These are phyloP conservation scores for Glomus cerebriforme DNA, from an alignment of 192 early-diverging fungal genomes.

Conservation along the genomic window DNA sequence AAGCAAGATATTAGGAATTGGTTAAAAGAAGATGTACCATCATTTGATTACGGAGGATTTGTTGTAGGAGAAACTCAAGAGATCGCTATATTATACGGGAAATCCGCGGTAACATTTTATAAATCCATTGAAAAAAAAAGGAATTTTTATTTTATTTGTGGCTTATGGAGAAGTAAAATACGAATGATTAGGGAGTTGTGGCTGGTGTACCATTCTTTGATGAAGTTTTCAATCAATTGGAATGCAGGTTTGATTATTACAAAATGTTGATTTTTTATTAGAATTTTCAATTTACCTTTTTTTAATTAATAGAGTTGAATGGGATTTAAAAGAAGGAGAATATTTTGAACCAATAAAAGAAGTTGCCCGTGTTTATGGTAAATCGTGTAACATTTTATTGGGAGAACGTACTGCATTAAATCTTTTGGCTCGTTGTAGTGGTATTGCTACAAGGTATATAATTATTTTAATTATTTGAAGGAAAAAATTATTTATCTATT, in stretches of 20 bases:
- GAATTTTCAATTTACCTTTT: not conserved
- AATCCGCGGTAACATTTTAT: constrained; percentile 52
- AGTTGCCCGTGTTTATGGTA: constrained; percentile 82
- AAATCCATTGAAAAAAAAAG: not conserved
- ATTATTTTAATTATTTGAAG: not conserved
- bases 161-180: not conserved
- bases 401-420: constrained; percentile 96
- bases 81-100: constrained; percentile 83
- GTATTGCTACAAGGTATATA: constrained; percentile 78
- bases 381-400: constrained; percentile 80
- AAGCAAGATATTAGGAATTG: constrained; percentile 75
- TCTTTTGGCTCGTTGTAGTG: constrained; percentile 90
- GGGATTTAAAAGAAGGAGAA: constrained; percentile 81
- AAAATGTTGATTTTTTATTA: not conserved
- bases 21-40: constrained; percentile 94
- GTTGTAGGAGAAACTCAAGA: constrained; percentile 90
- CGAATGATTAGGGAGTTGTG: constrained; percentile 69
- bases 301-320: constrained; percentile 68
- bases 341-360: constrained; percentile 70
- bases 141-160: not conserved
- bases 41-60: constrained; percentile 97
- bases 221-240: constrained; percentile 89
- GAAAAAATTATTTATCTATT: not conserved
- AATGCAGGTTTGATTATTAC: constrained; percentile 63
- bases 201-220: constrained; percentile 96